Evolutionary conservation across 1,284 basidiomycete genomes (phyloP).

Genomic region (Leccinum pachyderme): DNA sequence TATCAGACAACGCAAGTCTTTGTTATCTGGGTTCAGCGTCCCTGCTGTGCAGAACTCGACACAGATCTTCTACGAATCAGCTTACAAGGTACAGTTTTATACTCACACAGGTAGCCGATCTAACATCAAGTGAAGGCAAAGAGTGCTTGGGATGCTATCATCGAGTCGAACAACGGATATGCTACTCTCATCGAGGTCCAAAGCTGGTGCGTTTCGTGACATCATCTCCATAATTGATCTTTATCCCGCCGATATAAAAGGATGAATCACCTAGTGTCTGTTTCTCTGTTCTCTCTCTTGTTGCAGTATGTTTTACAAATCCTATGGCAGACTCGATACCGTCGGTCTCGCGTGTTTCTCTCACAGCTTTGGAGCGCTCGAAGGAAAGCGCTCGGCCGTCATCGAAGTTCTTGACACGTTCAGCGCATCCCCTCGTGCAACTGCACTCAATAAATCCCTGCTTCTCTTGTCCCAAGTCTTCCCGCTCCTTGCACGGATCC

Average conservation of each 20-base stretch:
- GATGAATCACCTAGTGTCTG: constrained; percentile 38
- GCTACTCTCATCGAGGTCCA: neutral
- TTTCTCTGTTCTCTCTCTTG: neutral
- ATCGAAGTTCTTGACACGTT: constrained; percentile 42
- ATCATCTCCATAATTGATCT: neutral
- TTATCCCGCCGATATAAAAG: neutral
- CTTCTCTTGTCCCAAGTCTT: constrained; percentile 42
- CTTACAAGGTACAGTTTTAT: neutral
- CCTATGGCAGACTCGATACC: constrained; percentile 33
- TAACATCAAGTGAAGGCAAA: constrained; percentile 33
- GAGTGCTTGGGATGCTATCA: constrained; percentile 46
- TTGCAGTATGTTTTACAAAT: neutral
- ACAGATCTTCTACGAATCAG: constrained; percentile 4
- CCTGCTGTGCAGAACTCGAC: constrained; percentile 16
- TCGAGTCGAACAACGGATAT: constrained; percentile 19
- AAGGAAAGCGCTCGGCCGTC: constrained; percentile 44
- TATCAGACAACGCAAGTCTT: constrained; percentile 38
- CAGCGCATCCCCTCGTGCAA: constrained; percentile 21
- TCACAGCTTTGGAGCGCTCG: constrained; percentile 23
- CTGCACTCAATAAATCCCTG: constrained; percentile 23
- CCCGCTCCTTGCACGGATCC: constrained; percentile 40
- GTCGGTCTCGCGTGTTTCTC: constrained; percentile 52
- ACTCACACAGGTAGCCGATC: constrained; percentile 16
- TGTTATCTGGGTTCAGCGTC: constrained; percentile 10
- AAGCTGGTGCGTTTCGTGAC: neutral